These are phyloP conservation scores for Brasilioporus rufonigricans DNA, from an alignment of 768 basidiomycete species.

Conservation along the genomic window DNA sequence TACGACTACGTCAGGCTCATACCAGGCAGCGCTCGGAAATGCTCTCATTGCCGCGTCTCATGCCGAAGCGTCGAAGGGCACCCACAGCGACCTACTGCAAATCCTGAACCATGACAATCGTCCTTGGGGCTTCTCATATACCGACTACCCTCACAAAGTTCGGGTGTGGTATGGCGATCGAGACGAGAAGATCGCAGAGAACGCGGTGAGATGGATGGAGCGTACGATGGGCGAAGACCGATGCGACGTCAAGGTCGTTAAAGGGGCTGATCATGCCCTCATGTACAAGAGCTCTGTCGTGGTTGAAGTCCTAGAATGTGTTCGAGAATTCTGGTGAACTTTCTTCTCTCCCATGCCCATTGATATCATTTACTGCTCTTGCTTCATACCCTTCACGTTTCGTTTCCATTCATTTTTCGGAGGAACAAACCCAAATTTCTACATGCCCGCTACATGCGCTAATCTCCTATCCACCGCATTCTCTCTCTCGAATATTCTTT, in stretches of 20 bases:
- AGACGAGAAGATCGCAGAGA: slow-evolving; percentile 92
- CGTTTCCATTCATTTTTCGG: slow-evolving; percentile 7
- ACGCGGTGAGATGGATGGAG: slow-evolving; percentile 92
- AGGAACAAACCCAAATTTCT: slow-evolving; percentile 16
- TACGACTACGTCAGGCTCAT: slow-evolving; percentile 27
- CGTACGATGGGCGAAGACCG: slow-evolving; percentile 70
- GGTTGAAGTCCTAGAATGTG: slow-evolving; percentile 76
- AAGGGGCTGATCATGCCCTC: slow-evolving; percentile 87
- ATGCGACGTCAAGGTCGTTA: slow-evolving; percentile 79
- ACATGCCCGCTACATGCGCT: slow-evolving; percentile 1
- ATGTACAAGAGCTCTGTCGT: slow-evolving; percentile 91
- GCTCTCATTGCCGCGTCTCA: slow-evolving; percentile 93
- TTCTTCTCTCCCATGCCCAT: not conserved
- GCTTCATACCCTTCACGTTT: slow-evolving; percentile 18
- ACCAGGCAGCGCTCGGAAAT: slow-evolving; percentile 76
- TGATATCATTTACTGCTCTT: slow-evolving; percentile 11
- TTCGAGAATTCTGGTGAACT: slow-evolving; percentile 54
- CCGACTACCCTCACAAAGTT: slow-evolving; percentile 70
- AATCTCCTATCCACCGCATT: slow-evolving; percentile 5
- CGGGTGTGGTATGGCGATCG: slow-evolving; percentile 91
- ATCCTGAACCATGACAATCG: slow-evolving; percentile 89
- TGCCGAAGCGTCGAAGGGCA: slow-evolving; percentile 89
- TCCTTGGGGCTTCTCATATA: slow-evolving; percentile 89
- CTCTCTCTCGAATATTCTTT: slow-evolving; percentile 6
- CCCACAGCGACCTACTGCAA: slow-evolving; percentile 85